Conservation (phyloP, 345 rosid species). For the Salix suchowensis region DNA sequence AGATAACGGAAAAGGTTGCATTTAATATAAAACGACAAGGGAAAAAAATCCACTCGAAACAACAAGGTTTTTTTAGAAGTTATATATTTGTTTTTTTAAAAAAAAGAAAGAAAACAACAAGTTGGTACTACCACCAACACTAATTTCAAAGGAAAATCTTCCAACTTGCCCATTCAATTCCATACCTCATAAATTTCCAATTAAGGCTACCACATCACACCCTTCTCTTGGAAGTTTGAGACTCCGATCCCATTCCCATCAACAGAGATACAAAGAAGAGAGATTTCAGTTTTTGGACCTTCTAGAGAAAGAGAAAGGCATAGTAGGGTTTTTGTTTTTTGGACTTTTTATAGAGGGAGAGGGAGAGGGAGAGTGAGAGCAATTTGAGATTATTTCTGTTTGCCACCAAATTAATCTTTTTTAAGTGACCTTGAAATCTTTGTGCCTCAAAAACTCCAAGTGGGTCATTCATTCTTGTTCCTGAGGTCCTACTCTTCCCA, state of each 20-base stretch:
- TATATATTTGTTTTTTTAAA: no score
- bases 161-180: slow-evolving; percentile 23
- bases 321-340: not conserved
- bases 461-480: slow-evolving; percentile 29
- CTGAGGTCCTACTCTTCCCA: slow-evolving; percentile 42
- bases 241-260: slow-evolving; percentile 3
- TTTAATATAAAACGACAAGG: slow-evolving; percentile 15
- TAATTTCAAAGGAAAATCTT: not conserved
- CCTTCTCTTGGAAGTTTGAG: slow-evolving; percentile 3
- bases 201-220: not conserved
- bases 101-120: not conserved
- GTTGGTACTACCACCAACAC: not conserved
- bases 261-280: slow-evolving; percentile 3
- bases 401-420: slow-evolving; percentile 29
- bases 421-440: slow-evolving; percentile 37
- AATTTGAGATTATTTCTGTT: slow-evolving; percentile 19
- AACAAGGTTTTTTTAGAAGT: no score
- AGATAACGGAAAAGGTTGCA: not conserved
- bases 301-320: not conserved
- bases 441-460: slow-evolving; percentile 29
- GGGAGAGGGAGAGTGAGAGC: slow-evolving; percentile 8
- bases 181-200: slow-evolving; percentile 9
- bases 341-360: not conserved
- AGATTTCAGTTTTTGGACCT: not conserved
- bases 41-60: not conserved